A percentile compares a stretch with the other conserved stretches of the same genome.
phyloP scores from a whole-genome alignment of 441 rosid species.

The Metrosideros polymorpha region DNA sequence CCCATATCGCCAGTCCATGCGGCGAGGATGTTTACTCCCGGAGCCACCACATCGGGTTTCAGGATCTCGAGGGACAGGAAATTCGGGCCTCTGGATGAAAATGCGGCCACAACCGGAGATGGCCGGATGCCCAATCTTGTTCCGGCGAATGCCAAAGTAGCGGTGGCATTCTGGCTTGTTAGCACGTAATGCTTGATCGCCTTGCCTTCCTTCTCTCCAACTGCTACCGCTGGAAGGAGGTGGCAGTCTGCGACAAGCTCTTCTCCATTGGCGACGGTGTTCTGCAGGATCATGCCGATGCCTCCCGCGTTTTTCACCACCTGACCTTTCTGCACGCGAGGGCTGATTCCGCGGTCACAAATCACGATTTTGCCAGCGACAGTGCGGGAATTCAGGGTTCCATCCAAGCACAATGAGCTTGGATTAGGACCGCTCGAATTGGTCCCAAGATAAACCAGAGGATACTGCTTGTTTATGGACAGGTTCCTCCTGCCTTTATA shows the following conservation, averaged over 20 bases:
- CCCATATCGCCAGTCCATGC: conserved; percentile 72
- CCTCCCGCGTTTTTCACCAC: conserved; percentile 65
- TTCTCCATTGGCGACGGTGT: conserved; percentile 53
- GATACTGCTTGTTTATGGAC: conserved; percentile 29
- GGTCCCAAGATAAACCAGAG: conserved; percentile 41
- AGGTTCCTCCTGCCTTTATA: conserved; percentile 38
- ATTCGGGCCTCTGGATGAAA: conserved; percentile 89
- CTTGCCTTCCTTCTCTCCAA: conserved; percentile 67
- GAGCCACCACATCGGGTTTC: conserved; percentile 82
- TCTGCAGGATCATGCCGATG: conserved; percentile 51
- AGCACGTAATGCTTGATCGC: conserved; percentile 47
- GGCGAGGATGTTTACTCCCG: conserved; percentile 91
- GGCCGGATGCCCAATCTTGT: conserved; percentile 67
- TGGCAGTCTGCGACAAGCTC: conserved; percentile 70
- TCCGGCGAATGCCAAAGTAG: conserved; percentile 50
- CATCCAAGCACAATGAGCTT: conserved; percentile 55
- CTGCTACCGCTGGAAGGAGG: conserved; percentile 52
- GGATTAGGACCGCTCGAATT: conserved; percentile 48
- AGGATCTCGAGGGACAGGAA: conserved; percentile 62
- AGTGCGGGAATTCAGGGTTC: conserved; percentile 30
- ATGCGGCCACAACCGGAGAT: conserved; percentile 89
- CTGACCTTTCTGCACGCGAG: conserved; percentile 60
- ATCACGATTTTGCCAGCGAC: conserved; percentile 58
- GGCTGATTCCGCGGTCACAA: conserved; percentile 64
- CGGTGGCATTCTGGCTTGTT: conserved; percentile 36